Percentiles rank a stretch among this genome's conserved stretches.
Conservation (phyloP, 225 moss, liverwort and hornwort species). For the Marchantia paleacea region DNA sequence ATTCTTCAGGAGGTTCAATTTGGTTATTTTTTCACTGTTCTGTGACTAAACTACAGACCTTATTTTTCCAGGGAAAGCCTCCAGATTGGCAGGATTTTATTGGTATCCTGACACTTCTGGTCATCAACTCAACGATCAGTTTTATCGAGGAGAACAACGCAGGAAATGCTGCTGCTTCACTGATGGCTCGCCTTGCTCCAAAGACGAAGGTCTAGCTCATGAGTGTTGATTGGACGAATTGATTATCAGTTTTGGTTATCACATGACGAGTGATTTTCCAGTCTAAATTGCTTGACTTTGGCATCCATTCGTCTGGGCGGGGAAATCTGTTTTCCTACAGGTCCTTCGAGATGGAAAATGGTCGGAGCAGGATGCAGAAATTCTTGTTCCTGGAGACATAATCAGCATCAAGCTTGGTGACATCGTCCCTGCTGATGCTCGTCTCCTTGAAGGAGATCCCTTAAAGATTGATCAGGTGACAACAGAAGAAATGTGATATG, state of each 20-base stretch:
- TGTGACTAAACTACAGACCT: no score
- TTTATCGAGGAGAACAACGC: slow-evolving; percentile 12
- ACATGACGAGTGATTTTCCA: not conserved
- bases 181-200: slow-evolving; percentile 17
- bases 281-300: not conserved
- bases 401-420: slow-evolving; percentile 13
- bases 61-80: not conserved
- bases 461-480: slow-evolving; percentile 5
- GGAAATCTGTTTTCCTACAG: not conserved
- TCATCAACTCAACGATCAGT: slow-evolving; percentile 7
- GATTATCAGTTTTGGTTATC: not conserved
- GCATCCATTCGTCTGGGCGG: not conserved
- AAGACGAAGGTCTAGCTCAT: not conserved
- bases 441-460: slow-evolving; percentile 4
- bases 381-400: slow-evolving; percentile 7
- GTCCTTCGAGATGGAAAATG: slow-evolving; percentile 11
- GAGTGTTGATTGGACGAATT: not conserved
- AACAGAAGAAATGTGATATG: not conserved
- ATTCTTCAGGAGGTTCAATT: no score
- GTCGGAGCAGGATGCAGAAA: not conserved
- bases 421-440: slow-evolving; percentile 8
- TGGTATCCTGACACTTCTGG: slow-evolving; percentile 2
- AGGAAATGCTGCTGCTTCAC: slow-evolving; percentile 11
- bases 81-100: slow-evolving; percentile 13
- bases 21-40: no score